phyloP scores from a whole-genome alignment of 1,284 basidiomycete species.

The Puccinia hordei region DNA sequence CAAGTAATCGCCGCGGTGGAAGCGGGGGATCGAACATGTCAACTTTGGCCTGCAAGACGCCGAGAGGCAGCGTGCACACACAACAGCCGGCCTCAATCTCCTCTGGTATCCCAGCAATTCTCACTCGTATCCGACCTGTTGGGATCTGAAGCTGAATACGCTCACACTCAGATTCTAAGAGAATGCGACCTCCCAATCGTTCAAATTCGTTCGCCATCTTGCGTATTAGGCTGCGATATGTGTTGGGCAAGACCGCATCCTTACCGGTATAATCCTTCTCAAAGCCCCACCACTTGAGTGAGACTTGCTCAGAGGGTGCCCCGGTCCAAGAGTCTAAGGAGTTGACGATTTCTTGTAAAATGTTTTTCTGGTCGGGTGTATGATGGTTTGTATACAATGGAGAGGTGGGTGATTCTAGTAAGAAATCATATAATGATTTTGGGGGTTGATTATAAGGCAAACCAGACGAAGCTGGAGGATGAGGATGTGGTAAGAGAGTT shows the following conservation, averaged over 20 bases:
- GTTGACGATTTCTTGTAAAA: slow-evolving; percentile 37
- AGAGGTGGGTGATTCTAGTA: slow-evolving; percentile 24
- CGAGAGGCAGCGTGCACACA: slow-evolving; percentile 60
- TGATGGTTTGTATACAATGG: slow-evolving; percentile 32
- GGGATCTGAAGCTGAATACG: slow-evolving; percentile 3
- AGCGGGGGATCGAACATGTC: slow-evolving; percentile 58
- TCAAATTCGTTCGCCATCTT: slow-evolving; percentile 57
- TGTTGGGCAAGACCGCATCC: slow-evolving; percentile 58
- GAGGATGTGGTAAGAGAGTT: slow-evolving; percentile 3
- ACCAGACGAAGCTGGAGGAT: background rate
- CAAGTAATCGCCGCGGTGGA: slow-evolving; percentile 56
- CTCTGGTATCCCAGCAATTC: slow-evolving; percentile 50
- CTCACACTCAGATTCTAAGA: slow-evolving; percentile 54
- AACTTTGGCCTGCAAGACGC: slow-evolving; percentile 57
- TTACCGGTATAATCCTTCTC: slow-evolving; percentile 58
- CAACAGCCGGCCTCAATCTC: slow-evolving; percentile 55
- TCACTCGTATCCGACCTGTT: slow-evolving; percentile 29
- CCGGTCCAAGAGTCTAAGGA: slow-evolving; percentile 55
- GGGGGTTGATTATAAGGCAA: background rate
- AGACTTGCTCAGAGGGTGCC: slow-evolving; percentile 57
- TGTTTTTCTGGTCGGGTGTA: background rate
- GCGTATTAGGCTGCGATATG: slow-evolving; percentile 57
- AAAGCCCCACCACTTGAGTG: slow-evolving; percentile 58
- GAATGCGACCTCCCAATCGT: slow-evolving; percentile 54
- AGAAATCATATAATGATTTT: slow-evolving; percentile 30